These are phyloP conservation scores for Streptanthus diversifolius DNA, from an alignment of 345 rosid genomes.

Conservation along the genomic window DNA sequence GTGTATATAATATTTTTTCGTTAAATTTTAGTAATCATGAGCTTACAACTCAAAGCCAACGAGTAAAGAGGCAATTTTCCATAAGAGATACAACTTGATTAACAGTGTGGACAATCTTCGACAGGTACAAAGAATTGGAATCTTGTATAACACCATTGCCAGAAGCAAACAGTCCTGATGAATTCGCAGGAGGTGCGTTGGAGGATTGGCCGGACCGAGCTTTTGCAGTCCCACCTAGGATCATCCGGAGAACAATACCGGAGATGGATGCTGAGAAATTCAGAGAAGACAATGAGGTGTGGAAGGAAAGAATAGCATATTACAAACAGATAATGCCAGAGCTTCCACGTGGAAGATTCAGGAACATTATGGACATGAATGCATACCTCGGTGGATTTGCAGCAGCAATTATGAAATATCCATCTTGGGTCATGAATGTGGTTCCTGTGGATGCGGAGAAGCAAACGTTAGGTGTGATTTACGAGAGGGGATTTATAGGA, in stretches of 20 bases:
- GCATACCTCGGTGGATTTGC: slow-evolving; percentile 92
- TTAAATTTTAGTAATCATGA: background rate
- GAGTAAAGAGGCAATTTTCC: background rate
- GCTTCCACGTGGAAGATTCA: slow-evolving; percentile 57
- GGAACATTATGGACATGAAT: slow-evolving; percentile 97
- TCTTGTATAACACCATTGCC: slow-evolving; percentile 83
- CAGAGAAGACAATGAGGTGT: slow-evolving; percentile 61
- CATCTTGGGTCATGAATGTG: slow-evolving; percentile 94
- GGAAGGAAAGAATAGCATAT: slow-evolving; percentile 64
- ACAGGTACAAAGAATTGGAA: slow-evolving; percentile 79
- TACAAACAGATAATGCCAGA: slow-evolving; percentile 57
- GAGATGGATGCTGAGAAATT: slow-evolving; percentile 60
- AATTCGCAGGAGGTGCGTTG: slow-evolving; percentile 76
- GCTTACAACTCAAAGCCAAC: background rate
- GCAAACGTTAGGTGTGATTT: slow-evolving; percentile 76
- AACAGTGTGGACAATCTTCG: background rate
- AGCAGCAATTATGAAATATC: slow-evolving; percentile 61
- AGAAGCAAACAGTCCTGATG: slow-evolving; percentile 61
- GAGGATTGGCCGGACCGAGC: slow-evolving; percentile 91
- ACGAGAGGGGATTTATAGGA: slow-evolving; percentile 80
- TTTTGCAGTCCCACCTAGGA: slow-evolving; percentile 78
- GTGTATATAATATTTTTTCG: background rate
- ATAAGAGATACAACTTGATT: too few species aligned
- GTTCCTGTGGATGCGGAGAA: slow-evolving; percentile 64
- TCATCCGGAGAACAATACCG: slow-evolving; percentile 56